Base-by-base conservation (phyloP, 495 filamentous ascomycete species). In the Tetracladium setigerum region DNA sequence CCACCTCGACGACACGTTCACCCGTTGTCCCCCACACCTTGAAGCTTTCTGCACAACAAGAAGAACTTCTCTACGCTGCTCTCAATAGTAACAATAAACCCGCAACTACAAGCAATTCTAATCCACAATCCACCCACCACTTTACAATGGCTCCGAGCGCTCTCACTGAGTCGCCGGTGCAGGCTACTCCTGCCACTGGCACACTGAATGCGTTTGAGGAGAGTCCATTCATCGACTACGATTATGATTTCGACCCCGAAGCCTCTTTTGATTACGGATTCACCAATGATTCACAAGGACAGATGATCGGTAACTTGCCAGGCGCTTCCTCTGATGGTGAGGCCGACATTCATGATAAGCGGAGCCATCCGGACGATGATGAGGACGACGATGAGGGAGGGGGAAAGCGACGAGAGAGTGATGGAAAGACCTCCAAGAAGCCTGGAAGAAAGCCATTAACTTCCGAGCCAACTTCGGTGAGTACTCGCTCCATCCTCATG, bases 371-470 rank as follows among this genome's bases (percentile, higher is more conserved):
- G 1, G 78, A 74, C 14, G 76, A 78, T 24, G 76, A 84, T 9
- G 78, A 82, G 30, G 84, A 85, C 16, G 84, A 77, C 9, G 83
- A 84, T 5, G 79, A 79, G 35, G 76, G 72, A 30, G 79, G 79
- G 7, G 83, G 82, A 49, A 95, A 96, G 70, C 72, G 88, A 38
- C 71, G 87, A 53, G 89, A 95, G 62, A 77, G 82, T 44, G 81
- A 84, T 44, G 86, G 84, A 46, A 81, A 77, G 61, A 66, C 76
- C 45, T 79, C 86, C 8, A 97, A 96, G 77, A 98, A 95, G 64
- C 94, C 94, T 2, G 92, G 92, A 35, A 78, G 92, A 48, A 99
- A 99, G 74, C 92, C 90, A 15, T 70, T 99, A 58, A 97, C 86
- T 39, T 89, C 86, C 32, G 92, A 99, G 54, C 92, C 92, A 10